Evolutionary conservation across 306 rosid genomes (phyloP).

Genomic region (Quercus dentata): DNA sequence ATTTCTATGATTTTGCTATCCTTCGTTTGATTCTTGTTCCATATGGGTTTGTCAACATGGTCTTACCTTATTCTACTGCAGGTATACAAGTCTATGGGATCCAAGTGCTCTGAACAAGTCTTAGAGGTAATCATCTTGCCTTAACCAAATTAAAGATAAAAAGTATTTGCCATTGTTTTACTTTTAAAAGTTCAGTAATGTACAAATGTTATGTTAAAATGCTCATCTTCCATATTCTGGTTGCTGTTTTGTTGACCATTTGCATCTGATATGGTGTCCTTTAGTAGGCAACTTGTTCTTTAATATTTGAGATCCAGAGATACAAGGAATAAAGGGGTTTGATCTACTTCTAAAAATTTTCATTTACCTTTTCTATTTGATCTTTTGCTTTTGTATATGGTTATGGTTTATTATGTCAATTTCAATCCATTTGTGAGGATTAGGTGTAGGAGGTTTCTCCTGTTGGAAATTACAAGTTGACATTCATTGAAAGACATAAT

Average conservation of each 20-base stretch:
- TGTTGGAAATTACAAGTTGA: background rate
- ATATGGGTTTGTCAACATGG: conserved; percentile 5
- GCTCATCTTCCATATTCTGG: background rate
- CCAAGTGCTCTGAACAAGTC: conserved; percentile 65
- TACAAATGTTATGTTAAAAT: background rate
- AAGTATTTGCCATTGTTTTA: background rate
- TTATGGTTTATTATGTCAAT: background rate
- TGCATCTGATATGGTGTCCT: background rate
- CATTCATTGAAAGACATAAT: background rate
- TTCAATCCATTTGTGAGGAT: background rate
- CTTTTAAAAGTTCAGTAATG: background rate
- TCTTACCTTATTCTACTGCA: conserved; percentile 18
- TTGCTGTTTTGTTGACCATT: background rate
- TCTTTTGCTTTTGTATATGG: background rate
- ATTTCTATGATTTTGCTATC: background rate
- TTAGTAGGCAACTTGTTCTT: background rate
- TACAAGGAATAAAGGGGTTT: background rate
- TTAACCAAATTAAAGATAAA: background rate
- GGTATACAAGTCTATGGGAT: conserved; percentile 82
- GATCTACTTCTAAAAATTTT: background rate
- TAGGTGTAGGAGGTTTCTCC: conserved; percentile 1
- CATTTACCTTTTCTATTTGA: background rate
- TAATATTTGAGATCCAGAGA: background rate
- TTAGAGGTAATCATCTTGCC: conserved; percentile 52
- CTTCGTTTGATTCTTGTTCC: conserved; percentile 1